phyloP scores from a whole-genome alignment of 768 basidiomycete species.

The Leccinum aurantiacum region DNA sequence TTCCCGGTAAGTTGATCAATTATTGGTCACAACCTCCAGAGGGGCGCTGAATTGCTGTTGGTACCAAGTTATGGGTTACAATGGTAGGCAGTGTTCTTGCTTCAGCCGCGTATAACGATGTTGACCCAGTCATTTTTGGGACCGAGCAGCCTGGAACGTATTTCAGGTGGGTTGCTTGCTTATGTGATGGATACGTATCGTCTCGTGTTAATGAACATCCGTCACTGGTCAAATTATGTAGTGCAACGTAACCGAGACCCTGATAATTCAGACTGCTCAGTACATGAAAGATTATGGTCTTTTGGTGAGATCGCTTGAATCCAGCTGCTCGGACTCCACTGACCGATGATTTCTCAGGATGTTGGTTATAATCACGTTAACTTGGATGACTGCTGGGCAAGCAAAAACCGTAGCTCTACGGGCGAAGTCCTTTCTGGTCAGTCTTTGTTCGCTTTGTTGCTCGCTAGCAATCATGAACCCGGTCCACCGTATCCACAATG shows the following conservation, averaged over 20 bases:
- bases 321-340: not conserved
- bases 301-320: slow-evolving; percentile 31
- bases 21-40: not conserved
- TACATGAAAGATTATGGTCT: slow-evolving; percentile 55
- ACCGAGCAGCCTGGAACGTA: slow-evolving; percentile 59
- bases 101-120: not conserved
- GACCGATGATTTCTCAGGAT: slow-evolving; percentile 36
- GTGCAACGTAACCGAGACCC: slow-evolving; percentile 58
- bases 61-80: slow-evolving; percentile 32
- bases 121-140: slow-evolving; percentile 4
- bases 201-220: not conserved
- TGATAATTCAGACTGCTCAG: slow-evolving; percentile 49
- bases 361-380: slow-evolving; percentile 60
- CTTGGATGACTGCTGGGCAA: slow-evolving; percentile 64
- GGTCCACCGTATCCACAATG: not conserved
- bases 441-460: slow-evolving; percentile 10
- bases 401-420: slow-evolving; percentile 47
- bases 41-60: slow-evolving; percentile 5
- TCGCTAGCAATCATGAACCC: not conserved
- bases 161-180: slow-evolving; percentile 45
- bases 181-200: not conserved
- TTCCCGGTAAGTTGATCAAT: slow-evolving; percentile 25
- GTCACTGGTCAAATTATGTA: slow-evolving; percentile 19
- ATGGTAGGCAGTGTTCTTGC: slow-evolving; percentile 19
- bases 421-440: slow-evolving; percentile 58